Percentiles rank a stretch among this genome's conserved stretches.
phyloP scores from a whole-genome alignment of 1,139 yeast species.

The Blastobotrys illinoisensis region DNA sequence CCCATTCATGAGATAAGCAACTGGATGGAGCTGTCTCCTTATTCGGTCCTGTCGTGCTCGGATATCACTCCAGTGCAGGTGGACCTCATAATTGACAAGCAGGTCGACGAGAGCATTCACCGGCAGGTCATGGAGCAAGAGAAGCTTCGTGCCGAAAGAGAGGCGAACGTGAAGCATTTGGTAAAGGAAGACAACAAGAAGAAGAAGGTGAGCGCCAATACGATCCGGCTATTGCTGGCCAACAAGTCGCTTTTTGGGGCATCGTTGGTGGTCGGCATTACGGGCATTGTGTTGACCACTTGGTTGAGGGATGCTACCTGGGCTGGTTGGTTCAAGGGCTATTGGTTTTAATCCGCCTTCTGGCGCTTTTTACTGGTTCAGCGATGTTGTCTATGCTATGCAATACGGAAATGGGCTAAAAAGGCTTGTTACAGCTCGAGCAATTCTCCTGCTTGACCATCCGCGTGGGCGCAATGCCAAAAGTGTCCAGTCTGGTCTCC shows the following conservation, averaged over 20 bases:
- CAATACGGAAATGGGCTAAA: background rate
- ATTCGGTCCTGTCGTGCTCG: background rate
- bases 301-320: background rate
- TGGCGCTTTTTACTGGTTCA: no score
- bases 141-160: background rate
- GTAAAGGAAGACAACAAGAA: background rate
- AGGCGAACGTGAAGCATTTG: background rate
- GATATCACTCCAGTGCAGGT: background rate
- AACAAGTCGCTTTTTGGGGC: background rate
- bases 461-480: background rate
- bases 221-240: background rate
- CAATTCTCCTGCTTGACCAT: background rate
- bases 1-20: background rate
- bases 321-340: background rate
- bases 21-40: background rate
- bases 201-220: background rate
- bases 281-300: background rate
- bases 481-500: background rate
- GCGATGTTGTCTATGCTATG: background rate
- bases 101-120: background rate
- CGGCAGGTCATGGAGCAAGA: conserved; percentile 3
- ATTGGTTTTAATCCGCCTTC: background rate
- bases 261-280: background rate
- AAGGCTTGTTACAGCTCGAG: background rate
- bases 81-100: background rate